These are phyloP conservation scores for Chlorencoelia australis DNA, from an alignment of 2,329 filamentous ascomycete species.

Conservation along the genomic window DNA sequence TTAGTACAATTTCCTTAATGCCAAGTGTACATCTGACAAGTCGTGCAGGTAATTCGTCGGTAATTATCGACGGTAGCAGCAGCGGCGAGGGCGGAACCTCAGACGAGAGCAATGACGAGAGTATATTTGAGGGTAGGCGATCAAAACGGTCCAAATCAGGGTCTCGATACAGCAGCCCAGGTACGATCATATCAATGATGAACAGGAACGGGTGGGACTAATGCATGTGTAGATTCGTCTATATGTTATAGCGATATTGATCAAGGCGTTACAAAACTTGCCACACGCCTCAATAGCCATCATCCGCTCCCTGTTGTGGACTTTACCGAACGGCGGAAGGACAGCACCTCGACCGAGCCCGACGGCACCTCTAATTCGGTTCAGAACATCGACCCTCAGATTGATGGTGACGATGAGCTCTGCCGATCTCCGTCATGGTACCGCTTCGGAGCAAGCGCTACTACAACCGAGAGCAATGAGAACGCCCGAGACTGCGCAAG, in stretches of 20 bases:
- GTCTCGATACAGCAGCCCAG: not conserved
- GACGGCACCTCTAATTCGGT: not conserved
- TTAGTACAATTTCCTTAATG: slow-evolving; percentile 1
- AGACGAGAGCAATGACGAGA: not conserved
- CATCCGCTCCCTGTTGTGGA: not conserved
- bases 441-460: not conserved
- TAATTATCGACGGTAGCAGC: not conserved
- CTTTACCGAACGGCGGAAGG: not conserved
- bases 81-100: not conserved
- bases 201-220: not conserved
- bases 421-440: not conserved
- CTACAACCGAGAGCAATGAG: not conserved
- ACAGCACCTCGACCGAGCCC: not conserved
- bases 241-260: not conserved
- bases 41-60: not conserved
- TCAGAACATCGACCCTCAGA: not conserved
- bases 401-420: not conserved
- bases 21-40: not conserved
- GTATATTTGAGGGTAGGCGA: not conserved
- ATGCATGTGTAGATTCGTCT: not conserved
- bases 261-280: not conserved
- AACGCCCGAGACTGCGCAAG: not conserved
- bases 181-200: not conserved
- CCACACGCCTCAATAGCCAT: not conserved
- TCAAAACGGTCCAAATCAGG: not conserved